Conservation (phyloP, 2,329 filamentous ascomycete genomes). For the Paraphaeosphaeria minitans region DNA sequence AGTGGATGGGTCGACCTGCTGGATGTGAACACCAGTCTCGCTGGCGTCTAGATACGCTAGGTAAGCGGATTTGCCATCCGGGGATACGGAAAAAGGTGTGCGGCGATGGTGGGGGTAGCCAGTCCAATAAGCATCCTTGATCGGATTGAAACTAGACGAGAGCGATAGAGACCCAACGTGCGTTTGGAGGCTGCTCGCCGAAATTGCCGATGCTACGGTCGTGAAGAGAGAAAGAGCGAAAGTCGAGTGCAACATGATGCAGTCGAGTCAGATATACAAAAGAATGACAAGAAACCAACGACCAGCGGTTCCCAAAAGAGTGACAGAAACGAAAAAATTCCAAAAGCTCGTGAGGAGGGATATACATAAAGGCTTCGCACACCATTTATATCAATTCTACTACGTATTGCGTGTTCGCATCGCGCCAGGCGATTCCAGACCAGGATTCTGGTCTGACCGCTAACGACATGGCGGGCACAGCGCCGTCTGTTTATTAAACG, state of each 20-base stretch:
- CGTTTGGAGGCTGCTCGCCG: conserved; percentile 51
- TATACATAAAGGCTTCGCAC: conserved; percentile 14
- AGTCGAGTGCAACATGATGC: conserved; percentile 39
- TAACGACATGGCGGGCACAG: background rate
- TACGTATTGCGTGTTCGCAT: conserved; percentile 24
- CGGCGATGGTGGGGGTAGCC: conserved; percentile 64
- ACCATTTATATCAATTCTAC: conserved; percentile 23
- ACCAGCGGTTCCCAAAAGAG: conserved; percentile 38
- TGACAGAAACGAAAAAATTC: conserved; percentile 28
- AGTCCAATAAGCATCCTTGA: conserved; percentile 67
- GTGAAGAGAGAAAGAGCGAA: conserved; percentile 42
- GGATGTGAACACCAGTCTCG: conserved; percentile 62
- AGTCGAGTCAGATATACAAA: conserved; percentile 27
- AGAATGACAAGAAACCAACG: conserved; percentile 37
- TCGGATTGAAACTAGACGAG: conserved; percentile 59
- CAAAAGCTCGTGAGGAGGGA: conserved; percentile 30
- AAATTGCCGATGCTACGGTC: conserved; percentile 44
- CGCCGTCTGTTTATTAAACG: conserved; percentile 10
- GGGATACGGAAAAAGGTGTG: conserved; percentile 65
- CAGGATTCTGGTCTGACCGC: conserved; percentile 5
- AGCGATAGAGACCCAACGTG: conserved; percentile 54
- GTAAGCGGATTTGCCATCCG: conserved; percentile 63
- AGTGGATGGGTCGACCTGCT: conserved; percentile 60
- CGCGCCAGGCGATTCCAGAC: conserved; percentile 15
- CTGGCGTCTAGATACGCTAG: conserved; percentile 65